Base-by-base conservation (phyloP, 768 basidiomycete species). In the Gymnopilus junonius region DNA sequence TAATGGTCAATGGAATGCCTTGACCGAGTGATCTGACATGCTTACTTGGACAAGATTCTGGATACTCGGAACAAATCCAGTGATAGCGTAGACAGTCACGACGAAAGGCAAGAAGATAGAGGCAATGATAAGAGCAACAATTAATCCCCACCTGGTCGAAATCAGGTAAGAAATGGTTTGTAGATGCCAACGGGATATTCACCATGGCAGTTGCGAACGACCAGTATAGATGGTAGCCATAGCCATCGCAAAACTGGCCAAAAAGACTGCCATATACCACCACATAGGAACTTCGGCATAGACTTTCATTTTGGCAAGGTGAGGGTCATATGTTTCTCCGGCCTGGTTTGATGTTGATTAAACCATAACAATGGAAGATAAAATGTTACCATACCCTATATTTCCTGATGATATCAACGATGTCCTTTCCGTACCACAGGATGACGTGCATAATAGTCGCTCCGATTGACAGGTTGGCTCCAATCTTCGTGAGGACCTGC, bases 151-250 rank as follows among this genome's bases (percentile, higher is more conserved):
- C 79, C 79, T 76, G 31, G 5, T 21, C 34, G 11, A 14, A 55
- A 27, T 12, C 23, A 10, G 25, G 10, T 11, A 3, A 32, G 32
- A 39, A 37, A 21, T 11, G 4, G 31, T 50, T 32, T 11, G n/a
- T 3, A 45, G 10, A 32, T 27, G 31, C 6, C 4, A 48, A 55
- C n/a, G 21, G 32, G 5, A 42, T 20, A 67, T 76, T 59, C 68
- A 83, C 87, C 87, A 87, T 7, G 87, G 86, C 34, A 88, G 71
- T 5, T 80, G 83, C 8, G 86, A 83, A 55, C 81, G 64, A 17
- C 80, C 83, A 42, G 82, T 81, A 71, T 88, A 88, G 62, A 82
- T 76, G 6, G 83, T 82, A 4, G 81, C 80, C 76, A 87, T 79
- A 0, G 84, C 85, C 72, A 86, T 83, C 1, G 78, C 75, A 61